Evolutionary conservation across 139 green algal genomes (phyloP).

Genomic region (Coelastrella sp.): DNA sequence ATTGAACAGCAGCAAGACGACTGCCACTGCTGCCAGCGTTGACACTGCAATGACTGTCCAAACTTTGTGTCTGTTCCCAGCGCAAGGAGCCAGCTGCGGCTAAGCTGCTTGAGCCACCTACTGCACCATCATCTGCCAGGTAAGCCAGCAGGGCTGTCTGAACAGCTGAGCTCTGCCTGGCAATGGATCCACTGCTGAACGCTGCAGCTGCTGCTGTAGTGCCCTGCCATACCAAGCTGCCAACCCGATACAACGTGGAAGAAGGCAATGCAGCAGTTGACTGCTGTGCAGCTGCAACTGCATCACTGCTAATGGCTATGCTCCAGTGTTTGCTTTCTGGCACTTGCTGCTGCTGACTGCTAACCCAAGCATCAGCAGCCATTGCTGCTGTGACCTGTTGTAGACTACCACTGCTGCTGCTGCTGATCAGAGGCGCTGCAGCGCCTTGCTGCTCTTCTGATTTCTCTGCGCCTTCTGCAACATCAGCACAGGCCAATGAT

Average conservation of each 20-base stretch:
- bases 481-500: neutral
- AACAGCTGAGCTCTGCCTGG: slow-evolving; percentile 35
- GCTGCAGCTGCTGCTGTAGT: slow-evolving; percentile 36
- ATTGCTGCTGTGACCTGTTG: neutral
- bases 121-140: slow-evolving; percentile 1
- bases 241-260: slow-evolving; percentile 25
- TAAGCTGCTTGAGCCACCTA: neutral
- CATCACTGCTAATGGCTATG: neutral
- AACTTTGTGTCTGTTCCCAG: neutral
- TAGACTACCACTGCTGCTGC: no score
- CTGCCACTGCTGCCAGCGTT: neutral
- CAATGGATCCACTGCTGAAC: slow-evolving; percentile 21
- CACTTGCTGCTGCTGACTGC: neutral
- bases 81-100: neutral
- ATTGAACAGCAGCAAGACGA: neutral
- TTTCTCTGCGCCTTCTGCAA: neutral
- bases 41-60: neutral
- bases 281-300: neutral
- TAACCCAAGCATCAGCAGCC: no score
- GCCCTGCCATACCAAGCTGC: slow-evolving; percentile 22
- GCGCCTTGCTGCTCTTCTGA: neutral
- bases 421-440: neutral
- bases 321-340: neutral
- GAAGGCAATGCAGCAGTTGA: neutral
- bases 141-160: slow-evolving; percentile 35